Conservation (phyloP, 371 early-diverging fungal genomes). For the Rhizopus microsporus region DNA sequence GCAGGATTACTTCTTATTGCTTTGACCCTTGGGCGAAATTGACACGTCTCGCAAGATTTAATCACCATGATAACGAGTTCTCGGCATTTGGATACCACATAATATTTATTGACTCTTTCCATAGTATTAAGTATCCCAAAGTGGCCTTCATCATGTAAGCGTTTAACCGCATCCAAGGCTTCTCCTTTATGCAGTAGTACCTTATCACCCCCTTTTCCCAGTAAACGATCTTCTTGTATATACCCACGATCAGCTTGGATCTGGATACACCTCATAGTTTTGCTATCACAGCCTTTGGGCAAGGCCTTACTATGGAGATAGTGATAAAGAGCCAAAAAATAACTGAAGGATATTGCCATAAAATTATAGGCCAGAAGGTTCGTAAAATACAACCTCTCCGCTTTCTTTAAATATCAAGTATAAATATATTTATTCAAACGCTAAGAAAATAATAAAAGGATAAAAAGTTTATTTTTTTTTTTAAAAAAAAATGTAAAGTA, state of each 20-base stretch:
- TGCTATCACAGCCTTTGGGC: not conserved
- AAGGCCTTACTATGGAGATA: not conserved
- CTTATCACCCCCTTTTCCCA: not conserved
- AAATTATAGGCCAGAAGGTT: too few species aligned
- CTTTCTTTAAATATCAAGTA: not conserved
- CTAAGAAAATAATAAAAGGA: too few species aligned
- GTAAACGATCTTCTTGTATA: not conserved
- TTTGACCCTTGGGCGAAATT: conserved; percentile 10
- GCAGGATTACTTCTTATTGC: conserved; percentile 18
- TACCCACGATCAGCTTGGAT: not conserved
- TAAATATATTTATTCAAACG: too few species aligned
- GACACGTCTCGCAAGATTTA: conserved; percentile 4
- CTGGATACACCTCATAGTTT: not conserved
- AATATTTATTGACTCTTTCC: not conserved
- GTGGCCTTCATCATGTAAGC: conserved; percentile 29
- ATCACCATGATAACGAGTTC: conserved; percentile 25
- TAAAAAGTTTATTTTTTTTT: too few species aligned
- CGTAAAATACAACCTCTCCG: too few species aligned
- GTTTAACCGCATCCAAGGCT: conserved; percentile 14
- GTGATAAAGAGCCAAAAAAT: not conserved
- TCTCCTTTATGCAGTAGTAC: conserved; percentile 18
- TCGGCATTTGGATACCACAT: conserved; percentile 18
- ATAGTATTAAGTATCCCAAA: conserved; percentile 23
- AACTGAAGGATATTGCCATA: not conserved
- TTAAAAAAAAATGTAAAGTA: too few species aligned